phyloP scores from a whole-genome alignment of 352 stramenopile species.

The Pythium volutum region DNA sequence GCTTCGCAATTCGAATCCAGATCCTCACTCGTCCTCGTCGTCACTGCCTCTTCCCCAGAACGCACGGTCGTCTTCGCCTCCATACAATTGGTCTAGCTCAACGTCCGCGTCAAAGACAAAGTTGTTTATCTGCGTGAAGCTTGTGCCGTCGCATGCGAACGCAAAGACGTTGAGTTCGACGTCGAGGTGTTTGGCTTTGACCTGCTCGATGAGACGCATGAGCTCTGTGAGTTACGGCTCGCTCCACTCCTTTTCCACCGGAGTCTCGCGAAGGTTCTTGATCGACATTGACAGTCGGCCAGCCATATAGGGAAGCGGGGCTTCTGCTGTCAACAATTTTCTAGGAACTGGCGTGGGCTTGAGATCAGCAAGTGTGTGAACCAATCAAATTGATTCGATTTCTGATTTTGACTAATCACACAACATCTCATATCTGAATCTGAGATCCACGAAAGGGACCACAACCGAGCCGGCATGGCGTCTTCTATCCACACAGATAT shows the following conservation, averaged over 20 bases:
- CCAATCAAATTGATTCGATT: no score
- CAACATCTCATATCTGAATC: no score
- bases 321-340: no score
- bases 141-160: background rate
- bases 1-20: no score
- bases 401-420: no score
- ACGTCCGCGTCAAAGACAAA: background rate
- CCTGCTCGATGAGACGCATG: background rate
- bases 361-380: no score
- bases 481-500: no score
- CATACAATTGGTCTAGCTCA: background rate
- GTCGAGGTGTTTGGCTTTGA: background rate
- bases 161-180: background rate
- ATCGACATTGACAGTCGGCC: no score
- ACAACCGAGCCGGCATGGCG: no score
- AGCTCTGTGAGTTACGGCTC: background rate
- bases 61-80: background rate
- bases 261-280: background rate
- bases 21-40: background rate
- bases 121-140: background rate
- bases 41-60: background rate
- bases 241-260: background rate
- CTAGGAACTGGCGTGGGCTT: no score
- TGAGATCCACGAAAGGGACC: no score
- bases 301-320: no score